Evolutionary conservation across 2,329 filamentous ascomycete genomes (phyloP), one percentile per base, ranked within the genome.

Genomic region (Xylariaceae sp.): DNA sequence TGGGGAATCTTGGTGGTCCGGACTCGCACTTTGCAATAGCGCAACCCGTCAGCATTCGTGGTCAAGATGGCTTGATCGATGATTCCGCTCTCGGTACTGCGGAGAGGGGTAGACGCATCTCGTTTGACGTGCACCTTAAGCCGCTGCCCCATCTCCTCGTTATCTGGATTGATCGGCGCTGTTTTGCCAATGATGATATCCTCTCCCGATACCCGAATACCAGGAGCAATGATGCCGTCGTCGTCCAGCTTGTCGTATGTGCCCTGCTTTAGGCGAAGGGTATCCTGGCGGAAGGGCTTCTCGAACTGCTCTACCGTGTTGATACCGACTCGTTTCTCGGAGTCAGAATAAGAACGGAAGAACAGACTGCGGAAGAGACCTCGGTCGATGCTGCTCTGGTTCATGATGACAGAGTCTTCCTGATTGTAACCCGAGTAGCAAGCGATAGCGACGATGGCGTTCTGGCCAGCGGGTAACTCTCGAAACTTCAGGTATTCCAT

Each of bases 351-450:
- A 11, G 93, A 91, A 62, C 95, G 87, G 82, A 96, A 99, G 78
- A 97, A 99, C 49, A 99, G 75, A 81, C 91, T 97, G 66, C 95
- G 84, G 86, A 99, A 99, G 5, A 99, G 80, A 57, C 94, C 94
- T 66, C 94, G 89, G 71, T 99, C 94, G 65, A 99, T 97, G 72
- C 91, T 96, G 75, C 91, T 97, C 76, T 99, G 94, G 72, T 99
- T 99, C 94, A 99, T 97, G 66, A 99, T 96, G 61, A 99, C 93
- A 61, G 94, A 99, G 84, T 99, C 94, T 90, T 99, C 94, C 71
- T 99, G 95, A 73, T 99, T 99, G 78, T 99, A 99, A 54, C 94
- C 94, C 49, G 92, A 96, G 74, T 99, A 99, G 70, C 89, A 95
- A 54, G 91, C 86, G 73, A 99, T 99, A 39, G 94, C 95, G 12